Conservation (phyloP, 225 moss, liverwort and hornwort species). For the Polytrichum commune region DNA sequence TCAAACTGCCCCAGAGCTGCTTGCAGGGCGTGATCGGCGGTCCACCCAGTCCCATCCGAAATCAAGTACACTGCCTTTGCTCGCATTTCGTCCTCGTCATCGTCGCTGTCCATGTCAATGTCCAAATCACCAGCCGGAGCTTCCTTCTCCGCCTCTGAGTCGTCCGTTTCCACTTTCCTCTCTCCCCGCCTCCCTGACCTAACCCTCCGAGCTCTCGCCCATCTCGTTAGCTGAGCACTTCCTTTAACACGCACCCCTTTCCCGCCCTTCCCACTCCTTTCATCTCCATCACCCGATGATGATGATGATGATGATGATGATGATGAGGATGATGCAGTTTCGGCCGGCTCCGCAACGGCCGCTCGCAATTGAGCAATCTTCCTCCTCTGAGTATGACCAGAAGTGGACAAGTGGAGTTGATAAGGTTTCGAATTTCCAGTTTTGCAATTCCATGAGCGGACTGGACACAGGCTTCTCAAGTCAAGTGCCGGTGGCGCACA, state of each 20-base stretch:
- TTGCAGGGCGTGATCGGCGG: constrained; percentile 84
- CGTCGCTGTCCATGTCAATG: constrained; percentile 23
- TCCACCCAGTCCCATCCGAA: constrained; percentile 96
- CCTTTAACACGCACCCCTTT: constrained; percentile 28
- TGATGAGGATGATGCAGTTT: constrained; percentile 5
- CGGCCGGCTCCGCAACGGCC: constrained; percentile 15
- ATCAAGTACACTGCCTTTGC: constrained; percentile 77
- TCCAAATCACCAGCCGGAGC: constrained; percentile 11
- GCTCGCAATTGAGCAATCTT: background rate
- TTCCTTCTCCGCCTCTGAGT: constrained; percentile 19
- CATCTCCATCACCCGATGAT: constrained; percentile 1
- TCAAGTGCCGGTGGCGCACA: no score
- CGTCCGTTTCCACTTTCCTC: constrained; percentile 15
- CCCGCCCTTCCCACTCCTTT: constrained; percentile 5
- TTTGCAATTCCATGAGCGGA: no score
- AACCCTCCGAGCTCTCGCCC: constrained; percentile 82
- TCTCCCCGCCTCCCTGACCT: constrained; percentile 51
- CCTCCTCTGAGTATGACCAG: background rate
- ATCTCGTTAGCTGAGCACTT: constrained; percentile 79
- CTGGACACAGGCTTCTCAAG: no score
- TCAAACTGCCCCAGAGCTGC: constrained; percentile 92
- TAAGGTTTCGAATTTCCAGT: no score
- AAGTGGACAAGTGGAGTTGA: no score
- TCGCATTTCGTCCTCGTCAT: constrained; percentile 24
- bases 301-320: background rate